Evolutionary conservation across 164 flowering plant genomes (phyloP).

Genomic region (Protea cynaroides): DNA sequence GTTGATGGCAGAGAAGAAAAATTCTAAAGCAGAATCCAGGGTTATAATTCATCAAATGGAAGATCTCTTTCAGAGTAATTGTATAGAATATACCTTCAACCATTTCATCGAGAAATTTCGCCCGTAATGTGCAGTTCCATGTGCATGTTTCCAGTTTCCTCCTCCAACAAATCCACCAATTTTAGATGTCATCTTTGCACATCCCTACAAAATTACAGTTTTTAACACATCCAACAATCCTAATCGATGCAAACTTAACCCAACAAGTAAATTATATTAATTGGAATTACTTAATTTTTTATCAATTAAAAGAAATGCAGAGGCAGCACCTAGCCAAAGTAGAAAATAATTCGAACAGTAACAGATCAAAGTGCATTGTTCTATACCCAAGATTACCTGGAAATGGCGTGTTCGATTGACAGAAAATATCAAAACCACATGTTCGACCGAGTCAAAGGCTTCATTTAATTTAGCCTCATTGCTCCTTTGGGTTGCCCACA

Average conservation of each 20-base stretch:
- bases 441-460: conserved; percentile 91
- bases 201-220: conserved; percentile 50
- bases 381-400: conserved; percentile 49
- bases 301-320: too few relatives aligned
- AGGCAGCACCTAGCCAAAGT: background rate
- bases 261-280: background rate
- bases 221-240: conserved; percentile 3
- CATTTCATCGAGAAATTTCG: conserved; percentile 92
- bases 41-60: too few relatives aligned
- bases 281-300: background rate
- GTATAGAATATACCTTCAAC: conserved; percentile 62
- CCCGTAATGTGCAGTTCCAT: conserved; percentile 99
- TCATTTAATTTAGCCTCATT: conserved; percentile 99
- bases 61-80: too few relatives aligned
- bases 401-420: conserved; percentile 95
- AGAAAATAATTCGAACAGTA: background rate
- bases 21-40: too few relatives aligned
- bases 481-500: conserved; percentile 99
- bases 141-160: conserved; percentile 98
- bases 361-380: background rate
- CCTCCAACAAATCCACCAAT: conserved; percentile 92
- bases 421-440: conserved; percentile 96
- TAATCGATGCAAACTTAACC: background rate
- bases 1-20: too few relatives aligned
- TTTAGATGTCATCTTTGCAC: conserved; percentile 98